A percentile compares a stretch with the other conserved stretches of the same genome.
Evolutionary conservation across 305 asterid genomes (phyloP).

Genomic region (Fraxinus sp.): DNA sequence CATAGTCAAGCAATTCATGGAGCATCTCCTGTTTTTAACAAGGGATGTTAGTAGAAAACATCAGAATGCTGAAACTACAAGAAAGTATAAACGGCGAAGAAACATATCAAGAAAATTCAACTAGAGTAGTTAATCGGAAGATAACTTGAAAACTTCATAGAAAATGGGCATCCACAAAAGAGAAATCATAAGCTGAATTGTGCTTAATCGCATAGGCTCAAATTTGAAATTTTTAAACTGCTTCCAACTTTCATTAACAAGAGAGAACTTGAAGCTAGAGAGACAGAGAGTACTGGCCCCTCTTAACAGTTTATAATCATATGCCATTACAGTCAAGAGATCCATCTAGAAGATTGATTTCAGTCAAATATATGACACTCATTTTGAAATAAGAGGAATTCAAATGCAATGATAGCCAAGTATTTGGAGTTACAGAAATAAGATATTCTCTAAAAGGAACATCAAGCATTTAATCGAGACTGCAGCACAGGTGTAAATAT

Average conservation of each 20-base stretch:
- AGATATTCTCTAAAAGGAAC: not conserved
- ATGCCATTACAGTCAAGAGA: not conserved
- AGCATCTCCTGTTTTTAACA: conserved; percentile 77
- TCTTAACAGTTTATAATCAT: not conserved
- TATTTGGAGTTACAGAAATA: not conserved
- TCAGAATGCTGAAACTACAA: conserved; percentile 21
- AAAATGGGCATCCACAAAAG: not conserved
- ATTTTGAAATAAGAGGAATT: not conserved
- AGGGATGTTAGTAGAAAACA: conserved; percentile 22
- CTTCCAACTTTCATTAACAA: not conserved
- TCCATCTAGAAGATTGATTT: conserved; percentile 2
- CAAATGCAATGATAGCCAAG: not conserved
- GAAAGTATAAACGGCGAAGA: conserved; percentile 12
- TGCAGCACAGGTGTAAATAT: not conserved
- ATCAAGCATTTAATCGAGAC: not conserved
- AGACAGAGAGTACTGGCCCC: not conserved
- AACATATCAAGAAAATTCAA: not conserved
- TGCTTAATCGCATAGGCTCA: not conserved
- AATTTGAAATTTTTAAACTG: not conserved
- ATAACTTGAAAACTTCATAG: not conserved
- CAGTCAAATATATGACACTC: not conserved
- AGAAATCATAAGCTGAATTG: not conserved
- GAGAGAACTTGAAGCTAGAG: not conserved
- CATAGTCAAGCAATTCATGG: conserved; percentile 65
- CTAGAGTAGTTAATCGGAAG: conserved; percentile 10